Evolutionary conservation across 371 early-diverging fungal genomes (phyloP).

Genomic region (Blakeslea trispora): DNA sequence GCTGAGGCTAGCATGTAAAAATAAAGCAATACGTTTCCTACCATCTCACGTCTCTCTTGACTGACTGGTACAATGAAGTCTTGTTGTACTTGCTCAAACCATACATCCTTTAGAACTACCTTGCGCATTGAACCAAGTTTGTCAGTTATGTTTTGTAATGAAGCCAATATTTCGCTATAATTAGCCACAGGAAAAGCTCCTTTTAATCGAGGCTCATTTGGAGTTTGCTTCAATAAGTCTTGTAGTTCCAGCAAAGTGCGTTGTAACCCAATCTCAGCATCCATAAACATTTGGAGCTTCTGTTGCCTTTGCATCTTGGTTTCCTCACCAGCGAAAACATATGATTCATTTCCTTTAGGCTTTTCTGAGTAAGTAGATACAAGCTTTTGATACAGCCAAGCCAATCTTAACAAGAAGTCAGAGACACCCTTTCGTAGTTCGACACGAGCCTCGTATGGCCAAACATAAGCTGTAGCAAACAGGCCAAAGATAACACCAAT

Average conservation of each 20-base stretch:
- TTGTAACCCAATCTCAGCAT: constrained; percentile 71
- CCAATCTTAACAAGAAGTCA: constrained; percentile 62
- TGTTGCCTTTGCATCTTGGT: constrained; percentile 19
- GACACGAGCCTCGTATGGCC: constrained; percentile 84
- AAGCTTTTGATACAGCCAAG: constrained; percentile 69
- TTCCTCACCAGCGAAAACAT: too few relatives aligned
- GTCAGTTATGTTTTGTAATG: constrained; percentile 76
- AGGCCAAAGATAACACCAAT: constrained; percentile 58
- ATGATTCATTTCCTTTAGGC: not conserved
- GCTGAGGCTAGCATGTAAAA: constrained; percentile 82
- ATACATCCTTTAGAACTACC: constrained; percentile 64
- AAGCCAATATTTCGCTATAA: constrained; percentile 67
- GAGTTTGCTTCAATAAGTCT: constrained; percentile 64
- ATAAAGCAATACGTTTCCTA: constrained; percentile 69
- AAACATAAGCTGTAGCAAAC: constrained; percentile 62
- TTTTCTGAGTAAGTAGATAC: constrained; percentile 59
- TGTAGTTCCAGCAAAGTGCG: constrained; percentile 61
- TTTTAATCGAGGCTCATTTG: constrained; percentile 83
- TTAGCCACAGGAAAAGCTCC: constrained; percentile 74
- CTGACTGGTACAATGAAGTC: constrained; percentile 60
- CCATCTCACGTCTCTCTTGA: constrained; percentile 65
- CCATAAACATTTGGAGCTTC: constrained; percentile 63
- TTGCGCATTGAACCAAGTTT: constrained; percentile 68
- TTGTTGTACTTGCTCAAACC: constrained; percentile 53
- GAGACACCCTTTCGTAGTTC: constrained; percentile 73